Percentiles rank a stretch among this genome's conserved stretches.
phyloP scores from a whole-genome alignment of 768 basidiomycete species.

The Leucocoprinus leucothites region DNA sequence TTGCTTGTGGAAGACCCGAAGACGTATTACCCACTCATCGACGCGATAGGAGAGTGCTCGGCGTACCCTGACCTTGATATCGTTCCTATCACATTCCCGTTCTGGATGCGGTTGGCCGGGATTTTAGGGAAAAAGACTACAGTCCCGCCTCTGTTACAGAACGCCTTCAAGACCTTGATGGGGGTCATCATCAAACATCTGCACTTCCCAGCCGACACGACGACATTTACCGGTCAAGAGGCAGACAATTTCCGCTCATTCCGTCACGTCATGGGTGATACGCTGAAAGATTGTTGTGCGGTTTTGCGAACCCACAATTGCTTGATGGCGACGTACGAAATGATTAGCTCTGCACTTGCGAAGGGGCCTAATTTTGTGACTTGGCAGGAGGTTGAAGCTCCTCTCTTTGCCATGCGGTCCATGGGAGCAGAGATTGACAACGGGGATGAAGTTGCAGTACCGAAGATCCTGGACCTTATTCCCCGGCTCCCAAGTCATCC shows the following conservation, averaged over 20 bases:
- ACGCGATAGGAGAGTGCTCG: slow-evolving; percentile 91
- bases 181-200: slow-evolving; percentile 84
- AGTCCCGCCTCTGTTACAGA: slow-evolving; percentile 71
- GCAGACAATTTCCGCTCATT: slow-evolving; percentile 92
- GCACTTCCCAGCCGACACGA: slow-evolving; percentile 79
- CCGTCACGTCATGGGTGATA: slow-evolving; percentile 98
- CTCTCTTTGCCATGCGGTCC: slow-evolving; percentile 94
- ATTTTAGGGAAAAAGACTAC: slow-evolving; percentile 75
- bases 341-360: slow-evolving; percentile 72
- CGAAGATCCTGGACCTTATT: slow-evolving; percentile 93
- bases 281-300: slow-evolving; percentile 96
- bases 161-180: slow-evolving; percentile 85
- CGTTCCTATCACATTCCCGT: slow-evolving; percentile 95
- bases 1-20: slow-evolving; percentile 87
- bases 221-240: slow-evolving; percentile 72
- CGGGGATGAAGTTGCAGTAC: slow-evolving; percentile 80
- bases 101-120: slow-evolving; percentile 98
- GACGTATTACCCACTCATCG: slow-evolving; percentile 92
- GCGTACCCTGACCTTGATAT: slow-evolving; percentile 93
- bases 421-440: slow-evolving; percentile 95
- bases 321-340: slow-evolving; percentile 74
- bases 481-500: slow-evolving; percentile 89
- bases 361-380: slow-evolving; percentile 53
- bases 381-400: slow-evolving; percentile 98
- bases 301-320: slow-evolving; percentile 88